Percentiles rank a stretch among this genome's conserved stretches.
phyloP scores from a whole-genome alignment of 2,329 filamentous ascomycete genomes.

The Dothidotthia symphoricarpi region DNA sequence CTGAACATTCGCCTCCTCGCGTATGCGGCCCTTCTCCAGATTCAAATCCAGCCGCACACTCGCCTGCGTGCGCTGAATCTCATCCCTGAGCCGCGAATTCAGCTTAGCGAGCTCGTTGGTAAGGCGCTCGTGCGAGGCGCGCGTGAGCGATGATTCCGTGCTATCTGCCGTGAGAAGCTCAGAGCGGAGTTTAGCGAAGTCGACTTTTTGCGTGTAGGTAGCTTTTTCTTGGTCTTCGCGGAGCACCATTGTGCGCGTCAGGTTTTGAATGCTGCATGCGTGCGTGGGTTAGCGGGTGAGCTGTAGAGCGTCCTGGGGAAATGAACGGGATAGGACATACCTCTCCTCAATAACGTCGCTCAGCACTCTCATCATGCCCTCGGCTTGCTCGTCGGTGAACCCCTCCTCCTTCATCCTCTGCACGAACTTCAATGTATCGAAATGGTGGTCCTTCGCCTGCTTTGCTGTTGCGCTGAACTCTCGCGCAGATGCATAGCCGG shows the following conservation, averaged over 20 bases:
- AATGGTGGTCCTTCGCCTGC: slow-evolving; percentile 78
- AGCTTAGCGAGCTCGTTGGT: slow-evolving; percentile 95
- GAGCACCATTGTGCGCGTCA: slow-evolving; percentile 96
- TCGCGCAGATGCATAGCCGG: slow-evolving; percentile 16
- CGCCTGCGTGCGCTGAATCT: slow-evolving; percentile 91
- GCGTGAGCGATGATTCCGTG: slow-evolving; percentile 84
- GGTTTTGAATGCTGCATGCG: slow-evolving; percentile 76
- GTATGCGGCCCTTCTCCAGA: slow-evolving; percentile 91
- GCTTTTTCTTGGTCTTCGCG: slow-evolving; percentile 87
- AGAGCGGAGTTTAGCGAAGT: slow-evolving; percentile 94
- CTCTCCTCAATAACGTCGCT: slow-evolving; percentile 97
- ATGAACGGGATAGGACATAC: too few species aligned
- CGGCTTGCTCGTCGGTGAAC: slow-evolving; percentile 91
- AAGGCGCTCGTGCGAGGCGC: slow-evolving; percentile 84
- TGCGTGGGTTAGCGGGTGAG: too few species aligned
- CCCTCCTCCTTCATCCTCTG: slow-evolving; percentile 85
- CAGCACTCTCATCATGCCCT: slow-evolving; percentile 97
- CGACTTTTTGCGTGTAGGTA: slow-evolving; percentile 81
- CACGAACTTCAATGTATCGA: slow-evolving; percentile 97
- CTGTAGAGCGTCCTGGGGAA: too few species aligned
- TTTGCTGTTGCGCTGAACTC: slow-evolving; percentile 66
- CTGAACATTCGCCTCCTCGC: slow-evolving; percentile 93
- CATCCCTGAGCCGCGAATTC: slow-evolving; percentile 82
- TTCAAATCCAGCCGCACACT: slow-evolving; percentile 91
- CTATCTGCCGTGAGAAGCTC: slow-evolving; percentile 90